Conservation (phyloP, 2,329 filamentous ascomycete genomes). For the Dothideomycetes sp. region DNA sequence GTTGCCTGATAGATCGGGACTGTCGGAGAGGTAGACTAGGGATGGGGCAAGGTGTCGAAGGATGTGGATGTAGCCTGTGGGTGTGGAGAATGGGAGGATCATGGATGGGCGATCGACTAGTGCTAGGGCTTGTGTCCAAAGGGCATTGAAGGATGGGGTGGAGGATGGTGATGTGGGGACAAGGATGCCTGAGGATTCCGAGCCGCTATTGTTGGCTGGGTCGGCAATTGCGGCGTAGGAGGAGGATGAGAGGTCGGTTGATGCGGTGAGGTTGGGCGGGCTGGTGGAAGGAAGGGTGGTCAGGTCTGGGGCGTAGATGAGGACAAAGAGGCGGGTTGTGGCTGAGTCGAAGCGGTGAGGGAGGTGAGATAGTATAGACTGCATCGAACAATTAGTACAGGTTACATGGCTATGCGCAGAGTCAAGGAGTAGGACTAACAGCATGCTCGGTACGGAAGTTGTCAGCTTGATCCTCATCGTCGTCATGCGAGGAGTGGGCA, state of each 20-base stretch:
- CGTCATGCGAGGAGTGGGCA: conserved; percentile 57
- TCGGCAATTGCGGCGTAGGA: conserved; percentile 79
- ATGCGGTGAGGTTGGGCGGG: conserved; percentile 61
- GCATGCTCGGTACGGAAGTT: conserved; percentile 67
- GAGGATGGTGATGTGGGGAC: conserved; percentile 31
- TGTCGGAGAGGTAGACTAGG: conserved; percentile 79
- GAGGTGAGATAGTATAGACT: conserved; percentile 74
- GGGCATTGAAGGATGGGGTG: conserved; percentile 53
- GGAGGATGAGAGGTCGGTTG: conserved; percentile 68
- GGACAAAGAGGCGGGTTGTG: conserved; percentile 68
- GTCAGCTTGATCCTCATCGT: conserved; percentile 46
- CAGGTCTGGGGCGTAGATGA: conserved; percentile 80
- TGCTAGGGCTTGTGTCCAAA: conserved; percentile 68
- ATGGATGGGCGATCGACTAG: conserved; percentile 78
- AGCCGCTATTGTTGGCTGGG: conserved; percentile 54
- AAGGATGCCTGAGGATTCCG: conserved; percentile 1
- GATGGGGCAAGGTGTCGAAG: conserved; percentile 78
- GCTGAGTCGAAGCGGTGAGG: conserved; percentile 66
- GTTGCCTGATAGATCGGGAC: conserved; percentile 57
- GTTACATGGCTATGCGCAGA: not conserved
- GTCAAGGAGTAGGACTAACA: conserved; percentile 47
- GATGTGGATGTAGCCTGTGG: conserved; percentile 76
- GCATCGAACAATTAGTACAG: not conserved
- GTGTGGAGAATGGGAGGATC: conserved; percentile 79
- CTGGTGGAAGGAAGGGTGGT: conserved; percentile 42